phyloP scores from a whole-genome alignment of 495 filamentous ascomycete genomes.

The Aspergillus mulundensis region DNA sequence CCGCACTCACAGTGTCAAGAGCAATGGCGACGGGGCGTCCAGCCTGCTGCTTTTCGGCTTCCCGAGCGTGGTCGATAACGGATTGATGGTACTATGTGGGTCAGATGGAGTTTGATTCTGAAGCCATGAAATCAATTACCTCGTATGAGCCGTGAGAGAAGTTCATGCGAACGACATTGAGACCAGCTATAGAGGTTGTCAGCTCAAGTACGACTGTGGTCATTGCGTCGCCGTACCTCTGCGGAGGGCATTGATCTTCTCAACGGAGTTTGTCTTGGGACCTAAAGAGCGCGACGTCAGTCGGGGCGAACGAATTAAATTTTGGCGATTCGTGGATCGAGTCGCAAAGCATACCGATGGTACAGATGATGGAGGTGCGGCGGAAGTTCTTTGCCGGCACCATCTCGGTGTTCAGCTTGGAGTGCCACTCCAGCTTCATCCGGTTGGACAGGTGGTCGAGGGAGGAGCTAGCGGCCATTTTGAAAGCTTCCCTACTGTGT shows the following conservation, averaged over 20 bases:
- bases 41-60: constrained; percentile 67
- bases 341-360: constrained; percentile 65
- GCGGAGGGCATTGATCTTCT: constrained; percentile 92
- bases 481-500: constrained; percentile 23
- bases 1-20: constrained; percentile 71
- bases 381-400: constrained; percentile 81
- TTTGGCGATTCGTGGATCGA: background rate
- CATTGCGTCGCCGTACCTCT: constrained; percentile 40
- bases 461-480: constrained; percentile 51
- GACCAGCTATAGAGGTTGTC: constrained; percentile 56
- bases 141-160: constrained; percentile 97
- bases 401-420: constrained; percentile 74
- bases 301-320: background rate
- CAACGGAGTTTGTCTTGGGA: constrained; percentile 96
- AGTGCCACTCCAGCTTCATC: constrained; percentile 90
- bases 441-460: constrained; percentile 77
- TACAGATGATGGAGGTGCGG: constrained; percentile 97
- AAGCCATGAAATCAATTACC: constrained; percentile 40
- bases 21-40: constrained; percentile 95
- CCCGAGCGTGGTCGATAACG: constrained; percentile 88
- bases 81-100: constrained; percentile 75
- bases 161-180: constrained; percentile 99
- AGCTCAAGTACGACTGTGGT: constrained; percentile 8
- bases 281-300: constrained; percentile 38
- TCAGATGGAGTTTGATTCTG: background rate